phyloP scores from a whole-genome alignment of 2,329 filamentous ascomycete species.

The Epichloe sylvatica region DNA sequence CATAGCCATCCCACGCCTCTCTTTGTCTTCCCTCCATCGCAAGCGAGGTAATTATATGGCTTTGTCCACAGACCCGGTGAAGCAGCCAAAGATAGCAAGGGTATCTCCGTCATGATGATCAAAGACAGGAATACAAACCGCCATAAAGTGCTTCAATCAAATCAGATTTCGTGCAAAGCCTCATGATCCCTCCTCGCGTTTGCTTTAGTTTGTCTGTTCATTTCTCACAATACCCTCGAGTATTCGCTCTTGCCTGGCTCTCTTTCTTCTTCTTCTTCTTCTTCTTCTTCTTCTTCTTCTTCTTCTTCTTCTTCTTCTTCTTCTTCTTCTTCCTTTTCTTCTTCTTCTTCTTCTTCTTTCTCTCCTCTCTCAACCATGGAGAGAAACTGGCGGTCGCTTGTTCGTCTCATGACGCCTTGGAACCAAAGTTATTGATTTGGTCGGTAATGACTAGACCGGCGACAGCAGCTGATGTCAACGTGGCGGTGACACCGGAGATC shows the following conservation, averaged over 20 bases:
- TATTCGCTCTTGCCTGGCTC: neutral
- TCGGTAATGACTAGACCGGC: constrained; percentile 60
- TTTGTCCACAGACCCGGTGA: neutral
- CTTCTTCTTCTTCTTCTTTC: too few relatives aligned
- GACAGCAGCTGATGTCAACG: constrained; percentile 63
- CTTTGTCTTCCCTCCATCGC: neutral
- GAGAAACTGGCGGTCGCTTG: too few relatives aligned
- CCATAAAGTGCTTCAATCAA: neutral
- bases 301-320: too few relatives aligned
- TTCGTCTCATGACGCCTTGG: constrained; percentile 10
- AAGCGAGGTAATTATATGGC: neutral
- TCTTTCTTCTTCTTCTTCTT: too few relatives aligned
- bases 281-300: too few relatives aligned
- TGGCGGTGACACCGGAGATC: constrained; percentile 63
- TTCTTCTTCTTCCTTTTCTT: too few relatives aligned
- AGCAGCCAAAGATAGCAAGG: neutral
- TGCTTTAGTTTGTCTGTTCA: too few relatives aligned
- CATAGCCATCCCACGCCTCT: neutral
- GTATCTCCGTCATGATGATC: neutral
- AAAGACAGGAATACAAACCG: neutral
- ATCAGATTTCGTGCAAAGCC: neutral
- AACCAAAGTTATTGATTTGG: constrained; percentile 15
- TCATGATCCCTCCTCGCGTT: too few relatives aligned
- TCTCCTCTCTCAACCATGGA: neutral
- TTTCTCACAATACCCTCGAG: neutral